phyloP scores from a whole-genome alignment of 306 rosid species.

The Begonia loranthoides region DNA sequence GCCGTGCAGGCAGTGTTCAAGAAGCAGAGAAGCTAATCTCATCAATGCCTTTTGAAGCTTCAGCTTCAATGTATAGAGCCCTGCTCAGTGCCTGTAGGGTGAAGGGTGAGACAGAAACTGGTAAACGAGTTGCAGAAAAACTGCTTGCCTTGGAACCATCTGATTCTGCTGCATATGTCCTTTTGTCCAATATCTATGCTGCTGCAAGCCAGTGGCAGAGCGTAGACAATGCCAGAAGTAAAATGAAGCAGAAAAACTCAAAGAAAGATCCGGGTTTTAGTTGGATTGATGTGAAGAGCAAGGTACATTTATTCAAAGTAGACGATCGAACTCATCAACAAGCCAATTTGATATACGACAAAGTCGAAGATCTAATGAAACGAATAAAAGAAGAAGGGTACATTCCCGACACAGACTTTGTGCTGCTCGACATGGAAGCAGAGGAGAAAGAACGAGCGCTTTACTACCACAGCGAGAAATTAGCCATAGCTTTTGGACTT shows the following conservation, averaged over 20 bases:
- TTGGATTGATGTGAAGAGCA: slow-evolving; percentile 70
- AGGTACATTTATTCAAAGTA: slow-evolving; percentile 60
- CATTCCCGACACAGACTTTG: slow-evolving; percentile 53
- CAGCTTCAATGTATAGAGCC: slow-evolving; percentile 62
- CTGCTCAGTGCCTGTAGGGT: slow-evolving; percentile 67
- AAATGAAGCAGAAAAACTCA: slow-evolving; percentile 49
- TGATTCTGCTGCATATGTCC: slow-evolving; percentile 63
- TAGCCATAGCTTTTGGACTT: slow-evolving; percentile 51
- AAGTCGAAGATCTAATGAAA: slow-evolving; percentile 43
- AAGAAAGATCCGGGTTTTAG: slow-evolving; percentile 84
- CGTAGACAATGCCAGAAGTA: slow-evolving; percentile 42
- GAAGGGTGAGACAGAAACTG: slow-evolving; percentile 43
- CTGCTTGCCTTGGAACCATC: slow-evolving; percentile 60
- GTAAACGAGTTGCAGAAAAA: slow-evolving; percentile 40
- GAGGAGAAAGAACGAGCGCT: slow-evolving; percentile 56
- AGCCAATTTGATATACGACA: slow-evolving; percentile 34
- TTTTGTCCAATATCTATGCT: slow-evolving; percentile 57
- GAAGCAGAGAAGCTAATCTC: slow-evolving; percentile 57
- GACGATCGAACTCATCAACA: slow-evolving; percentile 61
- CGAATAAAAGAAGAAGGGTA: slow-evolving; percentile 50
- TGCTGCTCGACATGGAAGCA: slow-evolving; percentile 52
- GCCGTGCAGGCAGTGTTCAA: slow-evolving; percentile 56
- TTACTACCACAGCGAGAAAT: slow-evolving; percentile 52
- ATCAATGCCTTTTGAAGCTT: slow-evolving; percentile 77
- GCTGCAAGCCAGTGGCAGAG: slow-evolving; percentile 69